These are phyloP conservation scores for Aspergillus pseudonomiae DNA, from an alignment of 2,329 filamentous ascomycete genomes.

Conservation along the genomic window DNA sequence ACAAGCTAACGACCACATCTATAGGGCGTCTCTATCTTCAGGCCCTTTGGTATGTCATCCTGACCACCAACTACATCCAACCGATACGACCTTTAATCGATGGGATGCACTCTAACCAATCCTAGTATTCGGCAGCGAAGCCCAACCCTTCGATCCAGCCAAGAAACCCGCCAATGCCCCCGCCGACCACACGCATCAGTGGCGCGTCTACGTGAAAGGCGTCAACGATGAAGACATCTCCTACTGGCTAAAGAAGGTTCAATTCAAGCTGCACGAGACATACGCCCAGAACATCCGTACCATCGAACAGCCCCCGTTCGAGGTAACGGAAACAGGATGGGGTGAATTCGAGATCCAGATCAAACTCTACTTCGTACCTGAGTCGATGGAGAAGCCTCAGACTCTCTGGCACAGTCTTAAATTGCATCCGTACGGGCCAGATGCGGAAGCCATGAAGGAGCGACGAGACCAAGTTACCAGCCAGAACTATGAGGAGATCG, in stretches of 20 bases:
- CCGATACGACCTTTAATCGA: background rate
- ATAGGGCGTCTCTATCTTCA: constrained; percentile 50
- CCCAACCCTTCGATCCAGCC: constrained; percentile 74
- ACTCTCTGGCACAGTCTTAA: constrained; percentile 93
- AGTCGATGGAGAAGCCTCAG: constrained; percentile 89
- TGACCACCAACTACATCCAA: constrained; percentile 9
- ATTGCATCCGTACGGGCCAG: constrained; percentile 81
- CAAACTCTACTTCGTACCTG: constrained; percentile 87
- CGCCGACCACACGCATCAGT: constrained; percentile 92
- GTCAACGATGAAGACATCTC: constrained; percentile 88
- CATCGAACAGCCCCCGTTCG: constrained; percentile 78
- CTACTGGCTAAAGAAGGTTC: constrained; percentile 94
- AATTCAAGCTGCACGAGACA: constrained; percentile 97
- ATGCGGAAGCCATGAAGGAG: constrained; percentile 73
- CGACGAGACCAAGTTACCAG: constrained; percentile 67
- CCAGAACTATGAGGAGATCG: constrained; percentile 88
- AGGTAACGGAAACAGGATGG: constrained; percentile 92
- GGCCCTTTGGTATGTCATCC: constrained; percentile 46
- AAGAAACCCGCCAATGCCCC: constrained; percentile 76
- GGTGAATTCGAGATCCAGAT: constrained; percentile 97
- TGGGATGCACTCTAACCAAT: background rate
- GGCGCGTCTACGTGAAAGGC: constrained; percentile 91
- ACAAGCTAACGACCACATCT: constrained; percentile 24
- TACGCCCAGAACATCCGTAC: constrained; percentile 89
- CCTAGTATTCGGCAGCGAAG: constrained; percentile 79